phyloP scores from a whole-genome alignment of 1,139 yeast species.

The Geotrichum klebahnii region DNA sequence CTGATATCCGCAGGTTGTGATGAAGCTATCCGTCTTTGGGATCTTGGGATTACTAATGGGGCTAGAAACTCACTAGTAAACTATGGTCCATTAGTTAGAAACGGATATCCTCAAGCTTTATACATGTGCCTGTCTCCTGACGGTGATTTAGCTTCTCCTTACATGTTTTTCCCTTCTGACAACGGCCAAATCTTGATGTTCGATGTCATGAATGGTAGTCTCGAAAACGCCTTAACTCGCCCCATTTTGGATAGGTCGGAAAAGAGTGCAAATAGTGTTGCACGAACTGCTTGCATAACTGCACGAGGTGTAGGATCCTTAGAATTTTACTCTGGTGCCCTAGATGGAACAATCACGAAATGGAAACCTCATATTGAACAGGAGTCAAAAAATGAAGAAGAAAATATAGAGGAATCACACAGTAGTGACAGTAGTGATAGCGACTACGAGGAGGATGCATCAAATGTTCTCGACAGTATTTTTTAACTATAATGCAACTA shows the following conservation, averaged over 20 bases:
- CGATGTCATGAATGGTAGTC: slow-evolving; percentile 59
- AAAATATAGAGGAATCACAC: background rate
- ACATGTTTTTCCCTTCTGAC: slow-evolving; percentile 69
- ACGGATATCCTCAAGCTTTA: slow-evolving; percentile 47
- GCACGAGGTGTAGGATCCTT: slow-evolving; percentile 43
- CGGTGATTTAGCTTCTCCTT: slow-evolving; percentile 41
- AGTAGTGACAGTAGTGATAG: slow-evolving; percentile 14
- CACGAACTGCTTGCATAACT: slow-evolving; percentile 50
- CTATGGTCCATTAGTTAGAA: slow-evolving; percentile 74
- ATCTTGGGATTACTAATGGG: slow-evolving; percentile 38
- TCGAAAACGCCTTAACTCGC: slow-evolving; percentile 50
- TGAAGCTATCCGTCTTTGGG: slow-evolving; percentile 75
- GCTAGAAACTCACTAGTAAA: slow-evolving; percentile 45
- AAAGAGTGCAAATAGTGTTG: slow-evolving; percentile 6
- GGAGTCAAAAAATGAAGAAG: background rate
- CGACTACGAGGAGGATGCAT: slow-evolving; percentile 19
- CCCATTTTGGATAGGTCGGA: slow-evolving; percentile 27
- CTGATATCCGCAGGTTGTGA: slow-evolving; percentile 69
- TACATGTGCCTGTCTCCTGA: slow-evolving; percentile 42
- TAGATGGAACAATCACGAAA: slow-evolving; percentile 37
- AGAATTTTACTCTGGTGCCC: slow-evolving; percentile 37
- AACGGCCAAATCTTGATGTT: slow-evolving; percentile 70
- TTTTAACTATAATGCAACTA: slow-evolving; percentile 9
- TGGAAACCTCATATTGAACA: slow-evolving; percentile 28
- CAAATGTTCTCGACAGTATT: slow-evolving; percentile 5